Evolutionary conservation across 805 yeast genomes (phyloP), one percentile per base, ranked within the genome.

Genomic region (Ogataea thermomethanolica): DNA sequence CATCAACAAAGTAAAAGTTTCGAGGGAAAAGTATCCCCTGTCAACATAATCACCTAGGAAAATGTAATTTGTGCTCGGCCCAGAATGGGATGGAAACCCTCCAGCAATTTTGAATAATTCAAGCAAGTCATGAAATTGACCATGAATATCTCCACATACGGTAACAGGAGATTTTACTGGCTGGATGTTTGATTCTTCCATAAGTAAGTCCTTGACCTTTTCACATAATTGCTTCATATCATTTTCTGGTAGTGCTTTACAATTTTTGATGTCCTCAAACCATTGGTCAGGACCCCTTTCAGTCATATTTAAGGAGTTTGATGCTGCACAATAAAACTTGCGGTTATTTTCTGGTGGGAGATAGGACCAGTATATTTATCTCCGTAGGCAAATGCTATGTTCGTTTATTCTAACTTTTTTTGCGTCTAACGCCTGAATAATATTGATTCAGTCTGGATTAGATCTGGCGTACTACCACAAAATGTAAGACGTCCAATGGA

Each of bases 161-260:
- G 96, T 88, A 6, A 89, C 97, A 1, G 97, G 97, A 22, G 88
- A 78, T 56, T 81, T 84, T 2, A 89, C 96, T 0, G 96, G 96
- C 59, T 89, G 96, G 47, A 90, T 88, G 61, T 90, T 90, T 29
- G 93, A 83, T 56, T 89, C 97, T 61, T 91, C 98, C 97, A 93
- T 93, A 45, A 91, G 65, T 26, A 91, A 70, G 61, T 90, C 97
- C 63, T 93, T 91, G 35, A 91, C 96, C 70, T 83, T 78, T 65
- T 93, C 99, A 65, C 99, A 91, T 32, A 91, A 73, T 56, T 87
- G 95, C 59, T 93, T 93, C 97, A 91, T 91, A 61, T 91, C 98
- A 39, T 82, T 73, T 64, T 91, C 99, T 1, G 88, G 82, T 40
- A 91, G 69, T 14, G 95, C 81, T 54, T 84, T 82, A 67, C 98